These are phyloP conservation scores for Malus sieversii DNA, from an alignment of 306 rosid species.

Conservation along the genomic window DNA sequence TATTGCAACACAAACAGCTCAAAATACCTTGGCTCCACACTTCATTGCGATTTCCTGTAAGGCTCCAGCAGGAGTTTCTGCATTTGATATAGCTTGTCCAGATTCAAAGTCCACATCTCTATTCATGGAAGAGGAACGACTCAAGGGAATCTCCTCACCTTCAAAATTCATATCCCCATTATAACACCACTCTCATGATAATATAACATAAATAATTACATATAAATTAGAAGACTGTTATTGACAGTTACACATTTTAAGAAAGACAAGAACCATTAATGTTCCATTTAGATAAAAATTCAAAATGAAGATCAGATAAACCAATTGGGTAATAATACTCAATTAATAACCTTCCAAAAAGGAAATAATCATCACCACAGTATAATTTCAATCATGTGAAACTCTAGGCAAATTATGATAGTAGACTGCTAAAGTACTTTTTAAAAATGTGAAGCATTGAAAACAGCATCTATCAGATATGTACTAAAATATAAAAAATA, in stretches of 20 bases:
- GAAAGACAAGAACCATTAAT: background rate
- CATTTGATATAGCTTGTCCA: slow-evolving; percentile 44
- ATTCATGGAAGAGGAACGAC: slow-evolving; percentile 62
- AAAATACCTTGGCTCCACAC: slow-evolving; percentile 83
- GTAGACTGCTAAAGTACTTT: background rate
- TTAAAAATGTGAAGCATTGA: background rate
- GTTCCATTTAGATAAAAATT: background rate
- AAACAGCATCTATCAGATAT: background rate
- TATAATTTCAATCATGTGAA: background rate
- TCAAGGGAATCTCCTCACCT: slow-evolving; percentile 70
- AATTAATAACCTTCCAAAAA: background rate
- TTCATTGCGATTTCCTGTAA: slow-evolving; percentile 83
- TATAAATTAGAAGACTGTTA: background rate
- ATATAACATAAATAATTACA: background rate
- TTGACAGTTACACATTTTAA: background rate
- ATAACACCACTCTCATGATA: slow-evolving; percentile 6
- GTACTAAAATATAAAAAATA: background rate
- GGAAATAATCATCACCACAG: background rate
- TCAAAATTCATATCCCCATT: slow-evolving; percentile 14
- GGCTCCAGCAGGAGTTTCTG: slow-evolving; percentile 55
- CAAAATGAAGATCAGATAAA: background rate
- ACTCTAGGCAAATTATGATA: background rate
- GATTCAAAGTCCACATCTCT: slow-evolving; percentile 67
- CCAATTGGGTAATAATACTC: background rate
- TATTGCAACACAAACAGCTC: background rate